Base-by-base conservation (phyloP, 2,329 filamentous ascomycete genomes). In the Westerdykella ornata region DNA sequence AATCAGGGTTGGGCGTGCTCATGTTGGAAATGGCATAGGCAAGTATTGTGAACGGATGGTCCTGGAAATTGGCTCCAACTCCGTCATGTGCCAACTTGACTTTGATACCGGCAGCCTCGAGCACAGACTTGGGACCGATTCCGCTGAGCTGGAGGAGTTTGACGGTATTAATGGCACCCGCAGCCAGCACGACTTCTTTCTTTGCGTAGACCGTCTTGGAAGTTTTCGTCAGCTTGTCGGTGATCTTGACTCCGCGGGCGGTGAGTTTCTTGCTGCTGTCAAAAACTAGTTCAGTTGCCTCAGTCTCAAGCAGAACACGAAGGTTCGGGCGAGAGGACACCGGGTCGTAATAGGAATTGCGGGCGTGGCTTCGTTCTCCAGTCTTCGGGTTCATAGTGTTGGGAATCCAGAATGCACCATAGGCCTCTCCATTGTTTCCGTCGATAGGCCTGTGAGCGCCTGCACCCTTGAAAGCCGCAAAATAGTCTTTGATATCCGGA, bases 161-260 rank as follows among this genome's bases (percentile, higher is more conserved):
- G 30, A 15, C 2, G 73, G 80, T 6, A 75, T 79, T 52, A 74
- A 72, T 19, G 76, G 57, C 64, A 18, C 70, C 73, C 2, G 80
- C 80, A 1, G 77, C 77, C 1, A 84, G 56, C 14, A 84, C 69
- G 4, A 83, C 71, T 50, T 84, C 80, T 22, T 57, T 54, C 32
- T 47, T 57, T 4, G 57, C 59, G 35, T 56, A 55, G 1, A 55
- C 48, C 7, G 44, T 54, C 14, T 36, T 48, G 5, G 48, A 47
- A 6, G 35, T 36, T n/a, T 43, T 44, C 4, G 45, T 53, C 19
- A 46, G 44, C n/a, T 47, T 51, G 31, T 51, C 37, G 8, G 47
- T 52, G n/a, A 59, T 38, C 33, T 52, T 53, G 19, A 63, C 58
- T 12, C 59, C 58, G 19, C 39, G 48, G 2, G 54, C 55, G 16